These are phyloP conservation scores for Ballota nigra DNA, from an alignment of 257 asterid genomes.

Conservation along the genomic window DNA sequence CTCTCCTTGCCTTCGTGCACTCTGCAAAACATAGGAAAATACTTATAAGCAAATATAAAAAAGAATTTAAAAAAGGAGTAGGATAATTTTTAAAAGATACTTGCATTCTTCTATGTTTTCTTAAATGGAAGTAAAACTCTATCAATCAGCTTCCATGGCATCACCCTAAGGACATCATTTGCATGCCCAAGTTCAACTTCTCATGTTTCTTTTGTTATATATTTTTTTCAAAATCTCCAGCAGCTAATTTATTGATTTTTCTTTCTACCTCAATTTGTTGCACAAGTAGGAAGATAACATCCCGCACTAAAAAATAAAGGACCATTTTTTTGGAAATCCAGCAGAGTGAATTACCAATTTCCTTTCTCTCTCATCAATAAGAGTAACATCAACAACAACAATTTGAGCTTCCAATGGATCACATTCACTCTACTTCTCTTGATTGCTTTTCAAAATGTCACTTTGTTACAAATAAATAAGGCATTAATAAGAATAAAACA, in stretches of 20 bases:
- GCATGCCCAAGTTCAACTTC: slow-evolving; percentile 52
- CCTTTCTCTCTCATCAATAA: slow-evolving; percentile 77
- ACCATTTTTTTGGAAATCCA: slow-evolving; percentile 17
- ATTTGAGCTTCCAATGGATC: slow-evolving; percentile 59
- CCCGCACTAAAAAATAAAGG: slow-evolving; percentile 21
- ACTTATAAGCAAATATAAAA: slow-evolving; percentile 1
- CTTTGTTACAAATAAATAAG: slow-evolving; percentile 42
- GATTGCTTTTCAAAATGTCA: slow-evolving; percentile 48
- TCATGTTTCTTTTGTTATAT: slow-evolving; percentile 56
- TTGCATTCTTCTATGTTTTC: slow-evolving; percentile 63
- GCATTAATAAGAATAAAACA: slow-evolving; percentile 17
- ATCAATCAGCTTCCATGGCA: slow-evolving; percentile 70
- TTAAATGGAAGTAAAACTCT: slow-evolving; percentile 70
- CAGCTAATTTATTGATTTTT: slow-evolving; percentile 54
- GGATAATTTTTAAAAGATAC: slow-evolving; percentile 17
- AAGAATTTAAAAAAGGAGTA: slow-evolving; percentile 3
- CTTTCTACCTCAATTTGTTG: slow-evolving; percentile 76
- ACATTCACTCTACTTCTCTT: slow-evolving; percentile 59
- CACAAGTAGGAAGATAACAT: slow-evolving; percentile 24
- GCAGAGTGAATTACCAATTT: slow-evolving; percentile 48
- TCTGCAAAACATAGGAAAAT: slow-evolving; percentile 43
- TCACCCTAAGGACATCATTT: slow-evolving; percentile 57
- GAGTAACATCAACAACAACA: slow-evolving; percentile 51
- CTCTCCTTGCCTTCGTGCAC: slow-evolving; percentile 79
- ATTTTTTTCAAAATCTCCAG: slow-evolving; percentile 47